A percentile compares a stretch with the other conserved stretches of the same genome.
These are phyloP conservation scores for Chernovozyma sophiae-reginae DNA, from an alignment of 1,139 yeast genomes.

Conservation along the genomic window DNA sequence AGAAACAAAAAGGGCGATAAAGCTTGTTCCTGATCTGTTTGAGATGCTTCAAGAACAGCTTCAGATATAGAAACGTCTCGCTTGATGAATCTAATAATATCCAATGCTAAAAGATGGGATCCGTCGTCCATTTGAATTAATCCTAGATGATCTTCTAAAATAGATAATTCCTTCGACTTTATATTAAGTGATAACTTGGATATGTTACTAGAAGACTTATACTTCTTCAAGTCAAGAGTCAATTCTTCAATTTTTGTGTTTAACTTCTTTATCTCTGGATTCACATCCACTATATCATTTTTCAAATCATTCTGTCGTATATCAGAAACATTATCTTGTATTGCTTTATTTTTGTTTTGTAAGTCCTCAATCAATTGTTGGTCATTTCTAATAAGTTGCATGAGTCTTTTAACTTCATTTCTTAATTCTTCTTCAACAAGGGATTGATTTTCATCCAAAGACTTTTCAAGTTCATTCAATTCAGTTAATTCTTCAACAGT, in stretches of 20 bases:
- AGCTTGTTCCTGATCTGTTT: neutral
- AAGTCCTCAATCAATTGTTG: conserved; percentile 23
- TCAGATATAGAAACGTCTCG: neutral
- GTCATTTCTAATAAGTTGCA: conserved; percentile 22
- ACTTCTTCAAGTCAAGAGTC: conserved; percentile 14
- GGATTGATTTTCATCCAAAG: conserved; percentile 55
- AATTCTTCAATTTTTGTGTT: conserved; percentile 12
- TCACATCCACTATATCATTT: neutral
- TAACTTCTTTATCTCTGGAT: neutral
- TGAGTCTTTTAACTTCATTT: conserved; percentile 37
- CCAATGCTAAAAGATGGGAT: neutral
- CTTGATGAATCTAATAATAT: neutral
- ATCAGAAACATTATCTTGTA: conserved; percentile 16
- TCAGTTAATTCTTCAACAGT: conserved; percentile 57
- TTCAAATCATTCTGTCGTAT: conserved; percentile 3
- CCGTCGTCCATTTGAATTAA: neutral
- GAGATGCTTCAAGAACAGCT: neutral
- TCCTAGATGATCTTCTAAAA: neutral
- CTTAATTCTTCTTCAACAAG: conserved; percentile 54
- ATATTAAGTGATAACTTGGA: neutral
- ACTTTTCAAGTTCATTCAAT: conserved; percentile 54
- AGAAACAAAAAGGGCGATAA: neutral
- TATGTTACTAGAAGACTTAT: conserved; percentile 9
- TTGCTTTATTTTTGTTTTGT: conserved; percentile 28
- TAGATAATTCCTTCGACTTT: neutral